Conservation (phyloP, 2,329 filamentous ascomycete genomes). For the Arthrinium phaeospermum region DNA sequence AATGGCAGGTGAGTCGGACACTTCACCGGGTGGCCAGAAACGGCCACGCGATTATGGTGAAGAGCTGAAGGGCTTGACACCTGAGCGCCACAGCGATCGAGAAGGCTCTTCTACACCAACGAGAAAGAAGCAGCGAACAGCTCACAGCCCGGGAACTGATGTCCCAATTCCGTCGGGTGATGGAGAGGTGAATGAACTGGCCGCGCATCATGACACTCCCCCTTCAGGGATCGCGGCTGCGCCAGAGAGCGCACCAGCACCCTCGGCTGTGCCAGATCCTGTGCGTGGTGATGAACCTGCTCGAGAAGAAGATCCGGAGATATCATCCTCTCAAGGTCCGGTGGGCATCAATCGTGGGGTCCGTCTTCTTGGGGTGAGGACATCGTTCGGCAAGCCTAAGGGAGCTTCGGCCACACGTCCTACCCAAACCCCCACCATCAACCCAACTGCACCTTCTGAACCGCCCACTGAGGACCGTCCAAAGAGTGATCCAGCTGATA, state of each 20-base stretch:
- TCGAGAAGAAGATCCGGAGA: background rate
- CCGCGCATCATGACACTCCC: conserved; percentile 21
- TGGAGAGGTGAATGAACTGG: conserved; percentile 40
- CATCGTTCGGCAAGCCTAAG: conserved; percentile 31
- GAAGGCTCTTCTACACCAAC: conserved; percentile 22
- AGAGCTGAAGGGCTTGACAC: conserved; percentile 38
- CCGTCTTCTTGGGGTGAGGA: conserved; percentile 32
- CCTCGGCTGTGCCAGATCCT: conserved; percentile 12
- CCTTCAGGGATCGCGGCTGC: background rate
- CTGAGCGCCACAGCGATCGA: conserved; percentile 28
- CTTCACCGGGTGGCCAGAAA: conserved; percentile 31
- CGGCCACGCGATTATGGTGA: conserved; percentile 37
- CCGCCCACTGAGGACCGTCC: conserved; percentile 37
- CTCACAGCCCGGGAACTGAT: background rate
- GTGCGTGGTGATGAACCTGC: background rate
- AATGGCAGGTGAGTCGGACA: conserved; percentile 22
- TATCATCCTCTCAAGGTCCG: conserved; percentile 20
- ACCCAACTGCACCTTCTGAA: background rate
- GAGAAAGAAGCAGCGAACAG: conserved; percentile 33
- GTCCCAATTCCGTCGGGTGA: conserved; percentile 32
- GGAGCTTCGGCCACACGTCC: conserved; percentile 12
- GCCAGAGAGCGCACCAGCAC: background rate
- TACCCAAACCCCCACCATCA: background rate
- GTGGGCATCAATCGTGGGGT: conserved; percentile 37
- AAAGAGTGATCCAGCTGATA: conserved; percentile 31